These are phyloP conservation scores for Mycena amicta DNA, from an alignment of 768 basidiomycete genomes.

Conservation along the genomic window DNA sequence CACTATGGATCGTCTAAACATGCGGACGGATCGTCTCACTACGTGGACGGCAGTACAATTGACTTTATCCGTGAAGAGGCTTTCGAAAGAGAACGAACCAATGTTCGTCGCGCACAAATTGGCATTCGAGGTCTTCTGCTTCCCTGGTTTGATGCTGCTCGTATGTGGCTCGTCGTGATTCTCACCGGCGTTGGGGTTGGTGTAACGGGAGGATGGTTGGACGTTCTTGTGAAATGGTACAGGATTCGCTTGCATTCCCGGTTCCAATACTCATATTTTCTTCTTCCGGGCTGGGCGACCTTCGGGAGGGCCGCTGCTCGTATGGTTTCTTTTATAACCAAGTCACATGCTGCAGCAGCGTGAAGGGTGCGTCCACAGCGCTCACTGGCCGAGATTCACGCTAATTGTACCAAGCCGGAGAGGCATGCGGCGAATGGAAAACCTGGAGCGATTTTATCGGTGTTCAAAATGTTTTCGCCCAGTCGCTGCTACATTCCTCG, in stretches of 20 bases:
- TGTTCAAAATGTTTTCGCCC: conserved; percentile 56
- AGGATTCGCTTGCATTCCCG: neutral
- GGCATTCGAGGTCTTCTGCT: conserved; percentile 60
- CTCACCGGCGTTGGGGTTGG: conserved; percentile 69
- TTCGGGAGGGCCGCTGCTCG: conserved; percentile 68
- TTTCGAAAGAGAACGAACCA: conserved; percentile 58
- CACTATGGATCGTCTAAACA: no score
- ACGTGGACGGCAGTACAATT: conserved; percentile 64
- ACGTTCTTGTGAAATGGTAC: conserved; percentile 76
- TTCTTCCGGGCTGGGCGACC: conserved; percentile 64
- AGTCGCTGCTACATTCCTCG: conserved; percentile 65
- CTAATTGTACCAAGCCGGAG: conserved; percentile 64
- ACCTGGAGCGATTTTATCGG: conserved; percentile 66
- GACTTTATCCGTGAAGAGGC: conserved; percentile 73
- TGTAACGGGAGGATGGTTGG: conserved; percentile 69
- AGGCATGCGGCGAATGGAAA: conserved; percentile 66
- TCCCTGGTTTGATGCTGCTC: conserved; percentile 56
- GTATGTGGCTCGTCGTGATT: conserved; percentile 71
- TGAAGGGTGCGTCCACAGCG: conserved; percentile 51
- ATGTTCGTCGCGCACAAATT: conserved; percentile 48
- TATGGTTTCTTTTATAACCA: conserved; percentile 75
- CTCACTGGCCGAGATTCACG: no score
- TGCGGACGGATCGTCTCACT: no score
- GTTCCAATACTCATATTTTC: no score
- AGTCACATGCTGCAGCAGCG: conserved; percentile 68